Evolutionary conservation across 768 basidiomycete species (phyloP), one percentile per base, ranked within the genome.

Genomic region (Mycena indigotica): DNA sequence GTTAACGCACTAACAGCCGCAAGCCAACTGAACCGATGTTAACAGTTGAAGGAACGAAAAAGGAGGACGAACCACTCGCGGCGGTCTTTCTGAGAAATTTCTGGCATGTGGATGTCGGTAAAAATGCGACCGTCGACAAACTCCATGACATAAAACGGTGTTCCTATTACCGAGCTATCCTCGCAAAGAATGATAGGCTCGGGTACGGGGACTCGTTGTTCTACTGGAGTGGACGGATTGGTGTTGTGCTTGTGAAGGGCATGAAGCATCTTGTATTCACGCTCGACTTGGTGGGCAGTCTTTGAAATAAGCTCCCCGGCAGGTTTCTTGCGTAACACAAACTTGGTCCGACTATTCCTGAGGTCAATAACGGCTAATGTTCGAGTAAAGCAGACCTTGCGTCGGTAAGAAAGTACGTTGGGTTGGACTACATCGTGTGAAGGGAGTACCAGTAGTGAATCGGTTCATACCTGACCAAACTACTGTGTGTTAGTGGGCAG

Each of bases 71-170:
- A 89, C 93, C 91, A 90, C 72, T 89, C 85, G 53, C 80, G 77
- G 67, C 89, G 75, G 64, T 88, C 87, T 53, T 80, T 66, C 2
- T 80, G 77, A 4, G 82, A 67, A 1, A 93, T 73, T 66, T 90
- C 86, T 0, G 84, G 83, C 86, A 97, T 87, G 59, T 84, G 73
- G 6, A 82, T 76, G 71, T 98, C 90, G 13, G 92, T 91, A 74
- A 97, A 99, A 64, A 98, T 95, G 46, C 97, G 83, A 0, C 96
- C 96, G 21, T 96, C 87, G 44, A 98, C 68, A 69, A 91, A 98
- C 69, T 98, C 90, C 96, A 99, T 98, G 44, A 98, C 81, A 69
- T 97, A 98, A 74, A 98, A 98, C 2, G 89, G 84, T 23, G 94
- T 93, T 3, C 95, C 96, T 19, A 96, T 79, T 38, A 98, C 81